A percentile compares a stretch with the other conserved stretches of the same genome.
Evolutionary conservation across 192 early-diverging fungal species (phyloP).

Genomic region (Gigaspora rosea): DNA sequence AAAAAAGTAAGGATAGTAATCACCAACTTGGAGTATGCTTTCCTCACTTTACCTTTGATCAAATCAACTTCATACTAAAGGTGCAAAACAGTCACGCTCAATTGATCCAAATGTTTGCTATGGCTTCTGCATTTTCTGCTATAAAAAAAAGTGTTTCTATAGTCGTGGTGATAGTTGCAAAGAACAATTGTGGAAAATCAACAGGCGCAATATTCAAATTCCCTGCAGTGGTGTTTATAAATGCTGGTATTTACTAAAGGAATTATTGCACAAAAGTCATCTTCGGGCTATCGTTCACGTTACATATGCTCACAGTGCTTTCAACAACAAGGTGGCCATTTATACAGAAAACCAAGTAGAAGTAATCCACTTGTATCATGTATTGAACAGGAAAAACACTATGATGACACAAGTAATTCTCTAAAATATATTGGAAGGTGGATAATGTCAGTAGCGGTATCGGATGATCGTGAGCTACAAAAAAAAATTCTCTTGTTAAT

Average conservation of each 20-base stretch:
- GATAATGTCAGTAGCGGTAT: slow-evolving; percentile 1
- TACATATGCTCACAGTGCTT: no score
- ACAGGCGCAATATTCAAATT: no score
- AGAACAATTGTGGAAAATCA: no score
- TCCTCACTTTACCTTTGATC: slow-evolving; percentile 8
- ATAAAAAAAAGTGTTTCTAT: no score
- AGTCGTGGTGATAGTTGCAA: no score
- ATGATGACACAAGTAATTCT: neutral
- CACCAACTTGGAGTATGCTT: neutral
- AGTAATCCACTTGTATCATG: neutral
- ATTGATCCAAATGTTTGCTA: neutral
- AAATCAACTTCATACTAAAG: neutral
- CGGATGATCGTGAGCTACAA: neutral
- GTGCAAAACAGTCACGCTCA: neutral
- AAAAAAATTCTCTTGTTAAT: neutral
- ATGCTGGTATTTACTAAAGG: no score
- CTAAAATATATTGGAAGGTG: neutral
- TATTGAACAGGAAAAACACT: neutral
- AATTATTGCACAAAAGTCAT: no score
- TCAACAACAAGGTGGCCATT: neutral
- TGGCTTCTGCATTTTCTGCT: neutral
- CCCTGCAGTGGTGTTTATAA: no score
- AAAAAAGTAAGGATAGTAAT: neutral
- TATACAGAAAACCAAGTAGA: neutral
- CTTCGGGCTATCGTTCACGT: no score